Percentiles rank a stretch among this genome's conserved stretches.
phyloP scores from a whole-genome alignment of 2,329 filamentous ascomycete genomes.

The Paecilomyces dactylethromorphus region DNA sequence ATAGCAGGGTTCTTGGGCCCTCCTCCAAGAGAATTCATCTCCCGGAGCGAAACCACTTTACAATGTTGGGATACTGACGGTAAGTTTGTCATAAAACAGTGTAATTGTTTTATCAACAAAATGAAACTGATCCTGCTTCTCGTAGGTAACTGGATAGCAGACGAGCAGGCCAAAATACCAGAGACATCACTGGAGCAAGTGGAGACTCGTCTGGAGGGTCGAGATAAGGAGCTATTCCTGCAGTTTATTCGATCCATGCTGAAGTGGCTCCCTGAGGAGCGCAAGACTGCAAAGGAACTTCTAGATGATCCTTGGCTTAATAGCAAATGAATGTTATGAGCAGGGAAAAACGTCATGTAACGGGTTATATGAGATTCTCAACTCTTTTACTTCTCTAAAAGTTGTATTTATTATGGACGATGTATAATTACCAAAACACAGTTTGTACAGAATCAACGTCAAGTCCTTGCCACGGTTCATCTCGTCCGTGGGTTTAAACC shows the following conservation, averaged over 20 bases:
- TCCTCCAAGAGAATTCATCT: slow-evolving; percentile 17
- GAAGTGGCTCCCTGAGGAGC: slow-evolving; percentile 14
- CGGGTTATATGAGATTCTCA: too few relatives aligned
- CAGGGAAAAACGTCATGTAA: too few relatives aligned
- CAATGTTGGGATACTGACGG: slow-evolving; percentile 20
- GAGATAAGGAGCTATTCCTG: slow-evolving; percentile 10
- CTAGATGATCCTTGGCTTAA: slow-evolving; percentile 14
- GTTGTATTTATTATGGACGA: too few relatives aligned
- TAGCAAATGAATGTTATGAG: not conserved
- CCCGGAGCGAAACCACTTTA: slow-evolving; percentile 19
- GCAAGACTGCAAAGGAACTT: slow-evolving; percentile 11
- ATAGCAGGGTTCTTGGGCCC: slow-evolving; percentile 21
- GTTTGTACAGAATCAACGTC: too few relatives aligned
- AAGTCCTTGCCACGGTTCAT: too few relatives aligned
- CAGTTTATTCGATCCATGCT: slow-evolving; percentile 15
- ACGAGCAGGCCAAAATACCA: not conserved
- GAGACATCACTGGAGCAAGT: slow-evolving; percentile 2
- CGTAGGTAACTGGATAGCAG: not conserved
- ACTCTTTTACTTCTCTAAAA: too few relatives aligned
- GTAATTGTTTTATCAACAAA: too few relatives aligned
- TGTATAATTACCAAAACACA: too few relatives aligned
- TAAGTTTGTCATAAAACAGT: slow-evolving; percentile 5
- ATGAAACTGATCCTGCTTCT: too few relatives aligned
- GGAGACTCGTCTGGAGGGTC: slow-evolving; percentile 7
- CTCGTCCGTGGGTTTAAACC: too few relatives aligned